These are phyloP conservation scores for Trametes meyenii DNA, from an alignment of 768 basidiomycete species.

Conservation along the genomic window DNA sequence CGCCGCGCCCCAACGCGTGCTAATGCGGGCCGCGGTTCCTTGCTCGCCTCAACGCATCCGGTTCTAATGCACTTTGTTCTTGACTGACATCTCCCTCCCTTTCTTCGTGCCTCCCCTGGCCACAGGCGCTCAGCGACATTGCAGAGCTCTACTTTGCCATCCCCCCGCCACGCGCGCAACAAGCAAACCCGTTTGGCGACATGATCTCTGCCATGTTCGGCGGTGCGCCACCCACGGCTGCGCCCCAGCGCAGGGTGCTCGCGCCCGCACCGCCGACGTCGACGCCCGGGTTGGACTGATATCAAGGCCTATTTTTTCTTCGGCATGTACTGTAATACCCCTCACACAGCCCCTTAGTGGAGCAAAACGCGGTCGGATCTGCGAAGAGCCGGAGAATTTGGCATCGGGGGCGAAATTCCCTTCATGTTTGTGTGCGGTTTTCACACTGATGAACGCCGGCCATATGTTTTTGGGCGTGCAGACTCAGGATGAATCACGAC, in stretches of 20 bases:
- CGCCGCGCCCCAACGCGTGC: conserved; percentile 12
- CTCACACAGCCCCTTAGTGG: background rate
- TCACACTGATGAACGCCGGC: conserved; percentile 7
- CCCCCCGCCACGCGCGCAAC: conserved; percentile 70
- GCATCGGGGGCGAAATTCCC: background rate
- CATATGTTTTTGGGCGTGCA: conserved; percentile 8
- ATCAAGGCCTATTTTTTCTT: background rate
- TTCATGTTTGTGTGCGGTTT: conserved; percentile 5
- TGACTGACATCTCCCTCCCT: conserved; percentile 8
- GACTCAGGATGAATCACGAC: background rate
- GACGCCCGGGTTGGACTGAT: conserved; percentile 49
- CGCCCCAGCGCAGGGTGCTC: conserved; percentile 46
- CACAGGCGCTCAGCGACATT: conserved; percentile 68
- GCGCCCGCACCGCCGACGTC: conserved; percentile 43
- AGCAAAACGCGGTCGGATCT: conserved; percentile 1
- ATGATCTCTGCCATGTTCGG: conserved; percentile 91
- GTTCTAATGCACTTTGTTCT: conserved; percentile 15
- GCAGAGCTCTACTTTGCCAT: conserved; percentile 84
- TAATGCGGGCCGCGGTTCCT: conserved; percentile 7
- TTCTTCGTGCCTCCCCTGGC: background rate
- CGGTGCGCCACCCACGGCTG: conserved; percentile 48
- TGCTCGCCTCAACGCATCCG: conserved; percentile 11
- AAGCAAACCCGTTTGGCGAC: conserved; percentile 82
- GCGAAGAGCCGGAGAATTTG: conserved; percentile 4
- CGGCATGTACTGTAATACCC: background rate